Percentiles rank a stretch among this genome's conserved stretches.
These are phyloP conservation scores for Aspergillus sp. DNA, from an alignment of 2,329 filamentous ascomycete species.

Conservation along the genomic window DNA sequence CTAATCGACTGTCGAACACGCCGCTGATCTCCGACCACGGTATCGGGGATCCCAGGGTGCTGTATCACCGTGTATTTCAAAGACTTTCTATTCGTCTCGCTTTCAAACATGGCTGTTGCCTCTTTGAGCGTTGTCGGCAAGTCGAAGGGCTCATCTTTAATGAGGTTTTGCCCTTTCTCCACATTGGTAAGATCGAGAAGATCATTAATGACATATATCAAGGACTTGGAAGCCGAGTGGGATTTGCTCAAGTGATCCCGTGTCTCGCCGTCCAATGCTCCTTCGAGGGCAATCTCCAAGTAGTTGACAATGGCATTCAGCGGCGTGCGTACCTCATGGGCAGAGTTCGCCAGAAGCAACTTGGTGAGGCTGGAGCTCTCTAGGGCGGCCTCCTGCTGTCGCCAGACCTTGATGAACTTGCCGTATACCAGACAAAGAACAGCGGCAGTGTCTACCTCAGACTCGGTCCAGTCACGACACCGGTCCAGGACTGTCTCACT, in stretches of 20 bases:
- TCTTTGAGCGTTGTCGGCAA: conserved; percentile 70
- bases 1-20: conserved; percentile 79
- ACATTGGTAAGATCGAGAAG: conserved; percentile 84
- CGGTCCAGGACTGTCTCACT: conserved; percentile 77
- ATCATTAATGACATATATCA: conserved; percentile 94
- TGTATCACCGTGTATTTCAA: conserved; percentile 68
- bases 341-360: conserved; percentile 79
- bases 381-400: conserved; percentile 81
- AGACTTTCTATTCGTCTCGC: conserved; percentile 73
- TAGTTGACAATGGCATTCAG: conserved; percentile 95
- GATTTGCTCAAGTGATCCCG: conserved; percentile 81
- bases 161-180: conserved; percentile 74
- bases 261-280: conserved; percentile 74
- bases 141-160: conserved; percentile 80
- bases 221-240: conserved; percentile 85
- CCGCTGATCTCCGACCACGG: conserved; percentile 75
- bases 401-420: conserved; percentile 89
- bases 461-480: conserved; percentile 83
- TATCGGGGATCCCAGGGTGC: conserved; percentile 65
- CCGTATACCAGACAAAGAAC: conserved; percentile 86
- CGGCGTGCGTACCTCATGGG: conserved; percentile 87
- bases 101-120: conserved; percentile 70
- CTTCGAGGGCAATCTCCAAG: conserved; percentile 85
- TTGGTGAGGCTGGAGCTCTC: conserved; percentile 79
- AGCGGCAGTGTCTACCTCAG: conserved; percentile 84